Evolutionary conservation across 257 asterid genomes (phyloP), one percentile per base, ranked within the genome.

Genomic region (Parsonsia alboflavescens): DNA sequence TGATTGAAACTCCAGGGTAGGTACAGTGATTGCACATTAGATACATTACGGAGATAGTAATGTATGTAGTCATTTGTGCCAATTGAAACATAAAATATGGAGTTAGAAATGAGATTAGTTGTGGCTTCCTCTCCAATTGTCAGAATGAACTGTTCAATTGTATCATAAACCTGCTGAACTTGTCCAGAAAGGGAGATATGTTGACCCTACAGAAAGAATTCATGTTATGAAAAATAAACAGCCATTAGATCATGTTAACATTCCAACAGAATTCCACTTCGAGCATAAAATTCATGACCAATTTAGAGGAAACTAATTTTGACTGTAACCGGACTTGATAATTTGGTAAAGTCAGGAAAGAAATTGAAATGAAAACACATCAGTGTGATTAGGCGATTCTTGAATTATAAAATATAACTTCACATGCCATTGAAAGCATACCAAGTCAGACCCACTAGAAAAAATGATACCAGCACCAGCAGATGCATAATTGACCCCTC

Each of bases 391-490:
- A 13, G 41, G 61, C 42, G 8, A 64, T 52, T 52, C 13, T 13
- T 66, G 22, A 6, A 52, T 64, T 16, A 64, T 64, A 17, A 28
- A 70, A 39, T 30, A 59, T 11, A 63, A n/a, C n/a, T 16, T 10
- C 22, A 22, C 30, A 21, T 12, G 26, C 44, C 10, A 45, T 36
- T 49, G 39, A 57, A 72, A 67, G 44, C 48, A 2, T 85, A 94
- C 99, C 98, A 92, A 82, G 82, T 90, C 98, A 61, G 99, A 84
- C 70, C 99, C 99, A 74, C 99, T 92, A 15, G 99, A 89, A 82
- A 87, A 89, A 72, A 95, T 90, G 78, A 92, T 89, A 59, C 98
- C 98, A 39, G 96, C 92, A 63, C 96, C 98, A 70, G 98, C 99
- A 77, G 98, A 95, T 71, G 99, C 99, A 74, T 92, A 92, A 75